These are phyloP conservation scores for Annona squamosa DNA, from an alignment of 164 flowering plant genomes.

Conservation along the genomic window DNA sequence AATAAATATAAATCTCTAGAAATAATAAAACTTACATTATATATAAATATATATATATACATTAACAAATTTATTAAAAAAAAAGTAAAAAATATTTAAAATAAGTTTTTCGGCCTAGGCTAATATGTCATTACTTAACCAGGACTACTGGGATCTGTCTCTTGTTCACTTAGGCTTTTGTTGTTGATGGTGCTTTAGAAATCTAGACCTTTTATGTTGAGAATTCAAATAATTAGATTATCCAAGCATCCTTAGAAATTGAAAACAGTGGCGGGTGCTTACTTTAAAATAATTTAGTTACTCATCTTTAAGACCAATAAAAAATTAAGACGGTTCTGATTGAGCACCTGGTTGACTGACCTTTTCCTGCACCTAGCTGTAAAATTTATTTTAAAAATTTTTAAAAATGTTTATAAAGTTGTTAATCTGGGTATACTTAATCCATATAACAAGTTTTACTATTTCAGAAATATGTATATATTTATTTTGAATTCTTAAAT, in stretches of 20 bases:
- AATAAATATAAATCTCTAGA: too few relatives aligned
- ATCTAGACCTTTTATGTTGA: background rate
- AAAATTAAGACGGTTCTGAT: too few relatives aligned
- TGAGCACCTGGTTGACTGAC: too few relatives aligned
- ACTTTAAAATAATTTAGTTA: too few relatives aligned
- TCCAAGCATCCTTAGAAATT: constrained; percentile 4
- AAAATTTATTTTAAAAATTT: too few relatives aligned
- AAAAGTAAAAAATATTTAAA: background rate
- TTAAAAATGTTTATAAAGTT: too few relatives aligned
- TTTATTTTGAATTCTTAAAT: too few relatives aligned
- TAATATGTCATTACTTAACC: background rate
- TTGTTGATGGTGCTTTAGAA: background rate
- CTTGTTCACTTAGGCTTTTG: background rate
- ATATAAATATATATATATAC: background rate
- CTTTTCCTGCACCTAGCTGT: too few relatives aligned
- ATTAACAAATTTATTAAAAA: background rate
- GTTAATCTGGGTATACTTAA: too few relatives aligned
- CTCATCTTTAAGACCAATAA: too few relatives aligned
- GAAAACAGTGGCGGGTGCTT: constrained; percentile 6
- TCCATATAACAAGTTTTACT: too few relatives aligned
- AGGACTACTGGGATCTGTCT: background rate
- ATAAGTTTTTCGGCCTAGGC: background rate
- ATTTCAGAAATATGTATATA: too few relatives aligned
- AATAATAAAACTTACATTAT: background rate
- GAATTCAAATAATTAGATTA: background rate